phyloP scores from a whole-genome alignment of 495 filamentous ascomycete species.

The Annulohypoxylon bovei region DNA sequence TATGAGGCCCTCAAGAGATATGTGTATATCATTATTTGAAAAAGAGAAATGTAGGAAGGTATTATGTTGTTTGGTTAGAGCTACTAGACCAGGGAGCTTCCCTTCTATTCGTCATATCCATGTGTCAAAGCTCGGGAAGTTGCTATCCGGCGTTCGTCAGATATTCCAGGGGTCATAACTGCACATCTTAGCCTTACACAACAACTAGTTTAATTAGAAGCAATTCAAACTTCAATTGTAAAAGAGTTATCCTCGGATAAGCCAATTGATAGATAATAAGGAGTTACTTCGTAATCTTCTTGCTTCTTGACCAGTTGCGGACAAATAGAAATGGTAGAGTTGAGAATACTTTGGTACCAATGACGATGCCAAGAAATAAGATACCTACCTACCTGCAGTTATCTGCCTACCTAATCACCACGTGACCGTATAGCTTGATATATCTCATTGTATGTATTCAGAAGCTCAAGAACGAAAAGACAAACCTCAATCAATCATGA shows the following conservation, averaged over 20 bases:
- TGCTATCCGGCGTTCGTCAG: slow-evolving; percentile 24
- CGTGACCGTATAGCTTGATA: not conserved
- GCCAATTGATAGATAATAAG: not conserved
- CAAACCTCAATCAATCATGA: not conserved
- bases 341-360: not conserved
- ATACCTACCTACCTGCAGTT: too few relatives aligned
- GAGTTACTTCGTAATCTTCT: too few relatives aligned
- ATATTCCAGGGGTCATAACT: slow-evolving; percentile 7
- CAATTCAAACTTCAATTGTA: not conserved
- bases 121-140: slow-evolving; percentile 26
- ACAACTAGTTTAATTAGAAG: not conserved
- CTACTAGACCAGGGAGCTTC: not conserved
- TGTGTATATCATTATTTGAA: too few relatives aligned
- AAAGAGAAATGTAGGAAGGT: too few relatives aligned
- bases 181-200: not conserved
- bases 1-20: too few relatives aligned
- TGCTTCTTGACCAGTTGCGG: too few relatives aligned
- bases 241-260: not conserved
- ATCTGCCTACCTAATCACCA: not conserved
- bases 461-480: not conserved
- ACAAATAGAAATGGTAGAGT: not conserved
- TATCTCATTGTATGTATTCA: too few relatives aligned
- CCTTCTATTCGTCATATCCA: slow-evolving; percentile 17
- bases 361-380: not conserved
- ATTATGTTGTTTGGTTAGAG: not conserved